phyloP scores from a whole-genome alignment of 768 basidiomycete genomes.

The Russula foetens region DNA sequence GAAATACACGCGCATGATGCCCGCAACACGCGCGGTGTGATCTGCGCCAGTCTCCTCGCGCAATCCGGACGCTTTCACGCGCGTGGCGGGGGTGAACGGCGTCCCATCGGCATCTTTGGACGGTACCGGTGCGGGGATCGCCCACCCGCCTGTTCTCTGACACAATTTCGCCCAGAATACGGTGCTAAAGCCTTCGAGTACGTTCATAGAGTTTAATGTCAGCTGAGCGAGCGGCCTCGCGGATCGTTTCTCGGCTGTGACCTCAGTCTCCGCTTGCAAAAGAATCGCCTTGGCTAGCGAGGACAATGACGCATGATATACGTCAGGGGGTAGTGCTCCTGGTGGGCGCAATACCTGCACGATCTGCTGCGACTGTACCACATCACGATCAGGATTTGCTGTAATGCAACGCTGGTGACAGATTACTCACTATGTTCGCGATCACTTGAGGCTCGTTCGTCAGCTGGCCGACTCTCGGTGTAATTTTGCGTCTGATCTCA shows the following conservation, averaged over 20 bases:
- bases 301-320: conserved; percentile 74
- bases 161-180: conserved; percentile 81
- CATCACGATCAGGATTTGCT: conserved; percentile 19
- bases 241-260: conserved; percentile 78
- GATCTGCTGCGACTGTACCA: conserved; percentile 34
- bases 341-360: conserved; percentile 33
- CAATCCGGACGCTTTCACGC: conserved; percentile 50
- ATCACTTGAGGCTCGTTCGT: conserved; percentile 63
- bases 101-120: conserved; percentile 41
- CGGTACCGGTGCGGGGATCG: conserved; percentile 59
- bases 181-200: conserved; percentile 51
- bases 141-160: conserved; percentile 86
- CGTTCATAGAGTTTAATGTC: conserved; percentile 54
- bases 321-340: conserved; percentile 25
- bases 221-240: conserved; percentile 79
- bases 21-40: conserved; percentile 59
- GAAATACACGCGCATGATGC: conserved; percentile 85
- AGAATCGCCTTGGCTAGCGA: conserved; percentile 86
- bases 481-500: conserved; percentile 66
- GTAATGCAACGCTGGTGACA: conserved; percentile 5
- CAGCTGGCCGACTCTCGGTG: conserved; percentile 80
- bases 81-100: conserved; percentile 36
- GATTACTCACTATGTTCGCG: conserved; percentile 48
- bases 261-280: conserved; percentile 89
- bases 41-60: conserved; percentile 48